Evolutionary conservation across 2,329 filamentous ascomycete species (phyloP).

Genomic region (Pyrenophora teres): DNA sequence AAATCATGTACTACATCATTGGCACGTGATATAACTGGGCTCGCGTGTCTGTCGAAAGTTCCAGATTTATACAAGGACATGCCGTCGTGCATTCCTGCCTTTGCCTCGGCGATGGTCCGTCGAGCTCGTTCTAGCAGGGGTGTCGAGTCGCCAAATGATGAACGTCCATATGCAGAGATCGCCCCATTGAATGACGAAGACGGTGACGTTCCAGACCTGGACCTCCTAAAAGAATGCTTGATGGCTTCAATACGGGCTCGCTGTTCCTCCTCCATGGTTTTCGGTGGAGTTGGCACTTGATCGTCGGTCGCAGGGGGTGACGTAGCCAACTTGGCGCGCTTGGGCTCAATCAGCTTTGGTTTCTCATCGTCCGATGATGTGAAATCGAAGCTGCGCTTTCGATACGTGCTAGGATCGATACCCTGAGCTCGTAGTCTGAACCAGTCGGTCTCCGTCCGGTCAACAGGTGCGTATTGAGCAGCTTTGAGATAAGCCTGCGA

Average conservation of each 20-base stretch:
- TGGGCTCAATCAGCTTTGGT: conserved; percentile 21
- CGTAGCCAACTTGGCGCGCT: conserved; percentile 27
- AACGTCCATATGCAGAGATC: conserved; percentile 12
- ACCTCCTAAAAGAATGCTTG: conserved; percentile 20
- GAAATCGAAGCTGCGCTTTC: conserved; percentile 40
- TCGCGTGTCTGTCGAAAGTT: conserved; percentile 10
- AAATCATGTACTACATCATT: conserved; percentile 28
- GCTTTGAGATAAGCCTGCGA: conserved; percentile 32
- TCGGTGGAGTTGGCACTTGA: conserved; percentile 4
- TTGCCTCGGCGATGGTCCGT: conserved; percentile 8
- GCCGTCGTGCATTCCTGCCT: conserved; percentile 4
- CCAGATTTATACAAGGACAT: conserved; percentile 15
- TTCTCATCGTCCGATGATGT: conserved; percentile 30
- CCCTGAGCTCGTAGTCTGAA: conserved; percentile 58
- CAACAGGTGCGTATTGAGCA: conserved; percentile 34
- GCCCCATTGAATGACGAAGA: conserved; percentile 13
- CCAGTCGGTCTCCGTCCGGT: conserved; percentile 56
- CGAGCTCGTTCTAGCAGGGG: conserved; percentile 21
- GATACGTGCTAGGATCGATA: conserved; percentile 45
- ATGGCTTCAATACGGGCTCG: conserved; percentile 31
- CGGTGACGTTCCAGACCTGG: conserved; percentile 14
- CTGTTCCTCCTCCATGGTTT: conserved; percentile 26
- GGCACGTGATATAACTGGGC: conserved; percentile 26
- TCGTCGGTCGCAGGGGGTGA: conserved; percentile 11
- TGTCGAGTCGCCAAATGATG: conserved; percentile 13